A percentile compares a stretch with the other conserved stretches of the same genome.
Conservation (phyloP, 768 basidiomycete genomes). For the Leccinellum rugosiceps region DNA sequence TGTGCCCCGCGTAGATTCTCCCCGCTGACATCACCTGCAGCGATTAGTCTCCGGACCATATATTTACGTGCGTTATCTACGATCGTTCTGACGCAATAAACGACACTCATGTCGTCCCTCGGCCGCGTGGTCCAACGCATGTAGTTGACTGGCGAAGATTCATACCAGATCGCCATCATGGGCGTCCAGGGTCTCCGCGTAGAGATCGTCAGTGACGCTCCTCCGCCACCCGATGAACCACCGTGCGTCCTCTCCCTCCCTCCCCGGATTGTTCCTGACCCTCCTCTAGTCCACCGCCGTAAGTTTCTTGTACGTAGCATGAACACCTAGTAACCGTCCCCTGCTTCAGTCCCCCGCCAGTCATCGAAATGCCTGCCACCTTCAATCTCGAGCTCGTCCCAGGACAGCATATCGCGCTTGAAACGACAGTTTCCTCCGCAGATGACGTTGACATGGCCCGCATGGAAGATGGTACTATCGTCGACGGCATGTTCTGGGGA, state of each 20-base stretch:
- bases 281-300: constrained; percentile 47
- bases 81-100: constrained; percentile 10
- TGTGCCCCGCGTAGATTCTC: constrained; percentile 9
- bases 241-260: constrained; percentile 45
- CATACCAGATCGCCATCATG: constrained; percentile 85
- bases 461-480: constrained; percentile 85
- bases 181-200: constrained; percentile 79
- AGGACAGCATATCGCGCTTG: constrained; percentile 76
- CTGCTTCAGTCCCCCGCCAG: constrained; percentile 54
- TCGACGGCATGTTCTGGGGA: constrained; percentile 86
- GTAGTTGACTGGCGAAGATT: constrained; percentile 81
- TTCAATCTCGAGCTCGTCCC: constrained; percentile 80
- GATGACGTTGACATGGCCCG: constrained; percentile 88
- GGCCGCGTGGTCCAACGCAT: constrained; percentile 21
- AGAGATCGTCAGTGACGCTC: constrained; percentile 82
- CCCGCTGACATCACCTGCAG: constrained; percentile 39
- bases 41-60: constrained; percentile 78
- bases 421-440: constrained; percentile 71
- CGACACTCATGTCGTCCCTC: constrained; percentile 10
- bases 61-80: constrained; percentile 61
- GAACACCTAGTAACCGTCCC: constrained; percentile 2
- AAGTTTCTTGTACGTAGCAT: constrained; percentile 27
- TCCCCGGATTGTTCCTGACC: constrained; percentile 8
- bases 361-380: constrained; percentile 82
- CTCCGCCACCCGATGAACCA: constrained; percentile 81